Evolutionary conservation across 306 rosid species (phyloP), one percentile per base, ranked within the genome.

Genomic region (Begonia fuchsioides): DNA sequence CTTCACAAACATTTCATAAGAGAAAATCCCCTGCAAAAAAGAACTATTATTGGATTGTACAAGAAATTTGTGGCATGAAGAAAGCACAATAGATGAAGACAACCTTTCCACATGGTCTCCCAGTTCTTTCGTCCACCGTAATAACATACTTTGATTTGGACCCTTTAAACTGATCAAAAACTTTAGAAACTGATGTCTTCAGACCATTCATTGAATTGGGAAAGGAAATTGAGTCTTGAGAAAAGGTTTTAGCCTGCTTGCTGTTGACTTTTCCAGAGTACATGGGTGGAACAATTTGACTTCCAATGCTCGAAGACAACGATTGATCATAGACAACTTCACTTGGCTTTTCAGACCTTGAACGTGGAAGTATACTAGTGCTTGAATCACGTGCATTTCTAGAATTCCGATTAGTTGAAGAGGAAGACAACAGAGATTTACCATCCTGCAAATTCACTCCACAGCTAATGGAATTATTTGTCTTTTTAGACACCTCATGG

Each of bases 101-200:
- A 53, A 85, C 98, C 94, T 81, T 81, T 66, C 73, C 68, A 26
- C 46, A 65, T 62, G 67, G 61, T 73, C 72, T 82, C 68, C 79
- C 79, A 58, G 70, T 52, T 60, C 45, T 55, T 50, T 75, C 35
- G 35, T 26, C 35, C 86, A 55, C 58, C 50, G 57, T 26, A 2
- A 75, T 79, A 61, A 32, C 53, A 17, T 72, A 67, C 54, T 79
- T 78, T 14, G 81, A 73, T 69, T 75, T 85, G 40, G 96, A 64
- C 69, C 79, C 94, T 70, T 62, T 77, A 47, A 90, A 69, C 70
- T 85, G 96, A 66, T 82, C 79, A 16, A 82, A 83, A 40, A 76
- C 93, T 73, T 73, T 82, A 44, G 55, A 63, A 39, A 82, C 92
- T 51, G 93, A 77, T 39, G 85, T 62, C 76, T 64, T 85, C 68